Evolutionary conservation across 2,329 filamentous ascomycete genomes (phyloP).

Genomic region (Lithohypha guttulata): DNA sequence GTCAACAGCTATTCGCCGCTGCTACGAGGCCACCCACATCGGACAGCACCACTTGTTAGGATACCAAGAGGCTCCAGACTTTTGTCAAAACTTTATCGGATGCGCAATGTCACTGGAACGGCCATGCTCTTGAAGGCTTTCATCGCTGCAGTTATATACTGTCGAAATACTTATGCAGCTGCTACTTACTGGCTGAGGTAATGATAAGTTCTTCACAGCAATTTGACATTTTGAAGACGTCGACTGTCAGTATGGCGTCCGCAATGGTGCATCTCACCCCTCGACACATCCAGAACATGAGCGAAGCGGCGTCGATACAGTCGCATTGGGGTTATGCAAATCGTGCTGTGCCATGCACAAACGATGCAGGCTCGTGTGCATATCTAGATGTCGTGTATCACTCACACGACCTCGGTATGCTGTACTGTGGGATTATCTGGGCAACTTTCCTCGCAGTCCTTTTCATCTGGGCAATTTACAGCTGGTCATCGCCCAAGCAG

Average conservation of each 20-base stretch:
- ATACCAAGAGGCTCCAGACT: too few relatives aligned
- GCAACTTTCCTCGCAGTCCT: constrained; percentile 41
- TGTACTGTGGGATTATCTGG: constrained; percentile 49
- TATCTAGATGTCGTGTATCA: constrained; percentile 48
- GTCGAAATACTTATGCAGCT: too few relatives aligned
- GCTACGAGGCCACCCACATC: too few relatives aligned
- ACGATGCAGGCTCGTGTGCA: constrained; percentile 46
- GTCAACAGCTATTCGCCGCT: not conserved
- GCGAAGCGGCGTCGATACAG: constrained; percentile 29
- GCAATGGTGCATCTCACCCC: constrained; percentile 1
- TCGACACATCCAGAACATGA: constrained; percentile 37
- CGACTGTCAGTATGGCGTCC: constrained; percentile 3
- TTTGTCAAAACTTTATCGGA: too few relatives aligned
- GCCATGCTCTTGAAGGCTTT: too few relatives aligned
- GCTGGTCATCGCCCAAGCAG: not conserved
- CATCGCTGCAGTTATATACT: too few relatives aligned
- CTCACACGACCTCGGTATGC: constrained; percentile 44
- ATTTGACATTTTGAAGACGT: not conserved
- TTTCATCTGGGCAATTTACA: constrained; percentile 31
- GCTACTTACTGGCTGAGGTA: not conserved
- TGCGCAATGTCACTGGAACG: too few relatives aligned
- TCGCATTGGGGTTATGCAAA: constrained; percentile 48
- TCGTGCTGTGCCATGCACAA: constrained; percentile 46
- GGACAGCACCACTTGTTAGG: too few relatives aligned
- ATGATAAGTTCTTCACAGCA: not conserved